phyloP scores from a whole-genome alignment of 2,329 filamentous ascomycete genomes.

The Colletotrichum sansevieriae region DNA sequence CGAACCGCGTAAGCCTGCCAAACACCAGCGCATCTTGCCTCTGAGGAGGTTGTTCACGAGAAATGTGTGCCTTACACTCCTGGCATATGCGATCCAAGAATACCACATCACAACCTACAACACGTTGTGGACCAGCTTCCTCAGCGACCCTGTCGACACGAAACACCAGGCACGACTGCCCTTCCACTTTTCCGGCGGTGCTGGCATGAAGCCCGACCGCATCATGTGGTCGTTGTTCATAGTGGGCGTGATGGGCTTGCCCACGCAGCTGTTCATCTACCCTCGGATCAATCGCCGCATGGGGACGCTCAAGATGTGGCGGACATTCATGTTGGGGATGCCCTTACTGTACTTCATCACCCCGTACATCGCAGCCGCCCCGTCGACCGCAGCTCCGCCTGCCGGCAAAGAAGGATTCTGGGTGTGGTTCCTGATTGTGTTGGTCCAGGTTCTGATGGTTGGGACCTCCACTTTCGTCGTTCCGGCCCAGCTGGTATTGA shows the following conservation, averaged over 20 bases:
- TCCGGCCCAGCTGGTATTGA: slow-evolving; percentile 27
- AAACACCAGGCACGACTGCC: slow-evolving; percentile 13
- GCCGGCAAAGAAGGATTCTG: slow-evolving; percentile 21
- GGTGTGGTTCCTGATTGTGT: slow-evolving; percentile 29
- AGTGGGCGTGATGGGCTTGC: slow-evolving; percentile 17
- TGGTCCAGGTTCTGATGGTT: slow-evolving; percentile 24
- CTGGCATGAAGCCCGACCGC: slow-evolving; percentile 14
- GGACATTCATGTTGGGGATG: slow-evolving; percentile 20
- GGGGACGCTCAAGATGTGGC: slow-evolving; percentile 27
- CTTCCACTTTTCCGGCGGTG: slow-evolving; percentile 17
- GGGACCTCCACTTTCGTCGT: slow-evolving; percentile 29
- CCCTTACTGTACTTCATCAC: slow-evolving; percentile 17
- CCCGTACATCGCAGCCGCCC: slow-evolving; percentile 25
- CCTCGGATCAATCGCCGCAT: slow-evolving; percentile 19
- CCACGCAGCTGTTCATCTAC: slow-evolving; percentile 21
- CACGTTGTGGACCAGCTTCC: slow-evolving; percentile 21
- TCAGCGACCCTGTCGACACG: slow-evolving; percentile 23
- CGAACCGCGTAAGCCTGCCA: neutral
- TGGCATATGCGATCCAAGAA: slow-evolving; percentile 21
- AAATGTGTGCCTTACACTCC: slow-evolving; percentile 23
- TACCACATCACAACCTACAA: slow-evolving; percentile 27
- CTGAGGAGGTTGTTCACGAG: slow-evolving; percentile 16
- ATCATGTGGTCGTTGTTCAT: slow-evolving; percentile 29
- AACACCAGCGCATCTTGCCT: neutral
- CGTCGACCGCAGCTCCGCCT: slow-evolving; percentile 12